phyloP scores from a whole-genome alignment of 176 grass and related monocot genomes.

The Microstegium vimineum region DNA sequence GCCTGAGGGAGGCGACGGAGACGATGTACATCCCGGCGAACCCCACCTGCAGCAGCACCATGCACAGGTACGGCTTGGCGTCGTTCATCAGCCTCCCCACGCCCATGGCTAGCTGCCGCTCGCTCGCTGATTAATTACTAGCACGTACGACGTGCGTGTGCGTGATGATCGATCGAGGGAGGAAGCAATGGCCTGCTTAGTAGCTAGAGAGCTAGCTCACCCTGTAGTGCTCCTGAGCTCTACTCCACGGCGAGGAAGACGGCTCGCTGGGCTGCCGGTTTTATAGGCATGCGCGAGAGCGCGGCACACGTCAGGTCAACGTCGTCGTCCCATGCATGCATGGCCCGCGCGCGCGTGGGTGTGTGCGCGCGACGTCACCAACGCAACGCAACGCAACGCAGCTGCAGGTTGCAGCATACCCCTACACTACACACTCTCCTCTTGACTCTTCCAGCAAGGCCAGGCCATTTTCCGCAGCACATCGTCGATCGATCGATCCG shows the following conservation, averaged over 20 bases:
- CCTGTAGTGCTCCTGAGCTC: not conserved
- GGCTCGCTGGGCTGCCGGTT: not conserved
- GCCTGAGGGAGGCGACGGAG: conserved; percentile 57
- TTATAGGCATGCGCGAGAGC: not conserved
- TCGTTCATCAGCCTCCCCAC: conserved; percentile 48
- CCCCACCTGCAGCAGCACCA: conserved; percentile 80
- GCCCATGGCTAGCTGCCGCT: conserved; percentile 28
- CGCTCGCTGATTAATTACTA: too few species aligned
- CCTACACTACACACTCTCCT: too few species aligned
- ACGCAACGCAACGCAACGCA: too few species aligned
- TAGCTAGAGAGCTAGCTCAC: not conserved
- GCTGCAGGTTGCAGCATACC: not conserved
- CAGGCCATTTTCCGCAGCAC: not conserved
- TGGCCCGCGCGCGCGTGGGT: not conserved
- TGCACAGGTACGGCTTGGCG: conserved; percentile 72
- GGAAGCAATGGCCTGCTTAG: not conserved
- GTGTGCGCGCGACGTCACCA: not conserved
- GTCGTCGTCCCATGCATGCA: not conserved
- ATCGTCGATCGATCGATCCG: too few species aligned
- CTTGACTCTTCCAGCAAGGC: not conserved
- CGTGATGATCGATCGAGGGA: not conserved
- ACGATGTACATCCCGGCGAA: conserved; percentile 90
- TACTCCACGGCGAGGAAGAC: not conserved
- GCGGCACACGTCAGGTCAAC: not conserved
- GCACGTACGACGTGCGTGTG: too few species aligned